These are phyloP conservation scores for Leonotis leonurus DNA, from an alignment of 257 asterid genomes.

Conservation along the genomic window DNA sequence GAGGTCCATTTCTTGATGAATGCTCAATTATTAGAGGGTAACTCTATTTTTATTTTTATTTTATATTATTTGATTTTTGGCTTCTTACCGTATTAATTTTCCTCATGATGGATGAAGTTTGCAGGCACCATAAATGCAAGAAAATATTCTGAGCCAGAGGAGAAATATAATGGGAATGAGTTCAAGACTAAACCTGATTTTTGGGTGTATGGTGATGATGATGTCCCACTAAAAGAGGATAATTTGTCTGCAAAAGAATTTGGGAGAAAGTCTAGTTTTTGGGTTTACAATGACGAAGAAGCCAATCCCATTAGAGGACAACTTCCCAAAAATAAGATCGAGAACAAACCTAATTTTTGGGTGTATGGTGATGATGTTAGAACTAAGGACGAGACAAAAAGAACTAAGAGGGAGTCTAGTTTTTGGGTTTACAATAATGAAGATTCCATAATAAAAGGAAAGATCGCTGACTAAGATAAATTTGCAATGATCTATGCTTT, in stretches of 20 bases:
- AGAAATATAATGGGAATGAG: neutral
- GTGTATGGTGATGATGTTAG: neutral
- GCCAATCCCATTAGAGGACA: neutral
- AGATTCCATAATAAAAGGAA: neutral
- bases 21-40: too few species aligned
- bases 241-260: conserved; percentile 11
- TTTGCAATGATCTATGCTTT: too few species aligned
- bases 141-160: conserved; percentile 2
- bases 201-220: neutral
- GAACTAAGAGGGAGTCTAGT: neutral
- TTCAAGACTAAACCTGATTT: neutral
- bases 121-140: conserved; percentile 14
- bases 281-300: neutral
- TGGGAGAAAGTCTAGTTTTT: conserved; percentile 11
- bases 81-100: neutral
- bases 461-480: neutral
- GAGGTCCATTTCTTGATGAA: neutral
- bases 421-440: neutral
- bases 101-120: conserved; percentile 7
- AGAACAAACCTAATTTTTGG: too few species aligned
- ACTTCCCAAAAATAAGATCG: too few species aligned
- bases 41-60: neutral
- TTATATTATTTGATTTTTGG: neutral
- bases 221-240: neutral
- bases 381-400: neutral